Evolutionary conservation across 1,284 basidiomycete genomes (phyloP).

Genomic region (Takashimella koratensis): DNA sequence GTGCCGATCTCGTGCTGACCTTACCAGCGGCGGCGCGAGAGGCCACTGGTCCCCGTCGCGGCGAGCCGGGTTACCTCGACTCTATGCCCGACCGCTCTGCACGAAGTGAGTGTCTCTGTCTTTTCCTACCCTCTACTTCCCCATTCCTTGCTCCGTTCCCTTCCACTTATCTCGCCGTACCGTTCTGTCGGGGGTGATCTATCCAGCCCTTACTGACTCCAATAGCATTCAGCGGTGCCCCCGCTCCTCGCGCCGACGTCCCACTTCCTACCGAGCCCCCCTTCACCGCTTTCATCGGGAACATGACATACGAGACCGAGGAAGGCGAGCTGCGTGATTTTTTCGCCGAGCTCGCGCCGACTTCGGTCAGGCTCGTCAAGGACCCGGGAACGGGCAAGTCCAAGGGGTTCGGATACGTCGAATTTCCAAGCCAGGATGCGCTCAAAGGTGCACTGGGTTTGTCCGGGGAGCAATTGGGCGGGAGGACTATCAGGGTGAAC

Average conservation of each 20-base stretch:
- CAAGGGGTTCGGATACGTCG: constrained; percentile 97
- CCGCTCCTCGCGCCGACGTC: constrained; percentile 76
- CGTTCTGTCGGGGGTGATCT: no score
- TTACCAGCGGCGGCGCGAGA: constrained; percentile 51
- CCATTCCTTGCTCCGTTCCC: constrained; percentile 8
- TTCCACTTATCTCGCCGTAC: no score
- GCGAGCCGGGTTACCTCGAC: constrained; percentile 49
- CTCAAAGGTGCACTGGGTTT: constrained; percentile 76
- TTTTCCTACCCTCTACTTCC: constrained; percentile 7
- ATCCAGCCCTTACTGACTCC: constrained; percentile 5
- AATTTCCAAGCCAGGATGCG: constrained; percentile 78
- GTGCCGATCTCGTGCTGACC: no score
- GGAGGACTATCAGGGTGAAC: constrained; percentile 79
- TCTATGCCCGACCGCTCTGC: constrained; percentile 44
- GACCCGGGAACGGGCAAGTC: constrained; percentile 87
- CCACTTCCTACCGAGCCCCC: constrained; percentile 92
- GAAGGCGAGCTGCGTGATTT: constrained; percentile 79
- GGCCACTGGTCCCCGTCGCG: constrained; percentile 41
- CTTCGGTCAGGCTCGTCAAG: constrained; percentile 86
- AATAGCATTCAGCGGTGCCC: constrained; percentile 33
- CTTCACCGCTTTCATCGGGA: constrained; percentile 94
- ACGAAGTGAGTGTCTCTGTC: constrained; percentile 11
- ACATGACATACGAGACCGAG: constrained; percentile 87
- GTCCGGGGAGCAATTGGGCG: constrained; percentile 61
- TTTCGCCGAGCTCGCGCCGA: constrained; percentile 63